Percentiles rank a stretch among this genome's conserved stretches.
phyloP scores from a whole-genome alignment of 2,329 filamentous ascomycete genomes.

The Fusarium sp. region DNA sequence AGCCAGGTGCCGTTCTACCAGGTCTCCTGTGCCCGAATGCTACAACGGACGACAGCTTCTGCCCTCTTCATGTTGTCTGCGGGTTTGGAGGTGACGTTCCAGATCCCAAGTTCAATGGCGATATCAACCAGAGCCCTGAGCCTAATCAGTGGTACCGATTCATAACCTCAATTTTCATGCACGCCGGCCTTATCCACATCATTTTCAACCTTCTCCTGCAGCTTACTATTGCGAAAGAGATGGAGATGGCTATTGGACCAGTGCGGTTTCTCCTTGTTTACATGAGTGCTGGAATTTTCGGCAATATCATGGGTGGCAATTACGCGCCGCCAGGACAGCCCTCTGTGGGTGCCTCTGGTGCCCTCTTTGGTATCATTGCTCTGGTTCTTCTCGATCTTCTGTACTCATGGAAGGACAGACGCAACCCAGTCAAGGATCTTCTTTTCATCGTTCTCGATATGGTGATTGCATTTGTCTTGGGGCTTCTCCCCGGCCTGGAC shows the following conservation, averaged over 20 bases:
- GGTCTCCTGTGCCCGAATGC: constrained; percentile 86
- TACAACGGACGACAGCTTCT: constrained; percentile 71
- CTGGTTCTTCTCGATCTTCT: constrained; percentile 89
- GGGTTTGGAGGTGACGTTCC: constrained; percentile 79
- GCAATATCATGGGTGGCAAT: constrained; percentile 94
- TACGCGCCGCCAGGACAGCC: constrained; percentile 85
- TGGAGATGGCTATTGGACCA: constrained; percentile 90
- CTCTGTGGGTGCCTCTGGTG: constrained; percentile 90
- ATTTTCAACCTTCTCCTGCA: constrained; percentile 95
- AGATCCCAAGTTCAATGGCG: constrained; percentile 71
- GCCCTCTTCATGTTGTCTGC: constrained; percentile 83
- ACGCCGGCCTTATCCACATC: constrained; percentile 94
- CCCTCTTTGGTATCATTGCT: constrained; percentile 91
- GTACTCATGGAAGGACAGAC: constrained; percentile 89
- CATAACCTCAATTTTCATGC: constrained; percentile 94
- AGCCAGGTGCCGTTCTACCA: constrained; percentile 47
- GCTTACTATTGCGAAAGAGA: constrained; percentile 88
- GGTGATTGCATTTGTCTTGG: constrained; percentile 89
- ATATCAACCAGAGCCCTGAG: constrained; percentile 64
- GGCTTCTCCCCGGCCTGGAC: constrained; percentile 90
- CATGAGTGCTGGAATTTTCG: constrained; percentile 91
- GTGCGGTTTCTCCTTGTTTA: constrained; percentile 93
- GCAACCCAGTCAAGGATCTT: constrained; percentile 83
- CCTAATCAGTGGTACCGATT: constrained; percentile 98
- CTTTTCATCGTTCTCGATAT: constrained; percentile 88